Evolutionary conservation across 2,329 filamentous ascomycete species (phyloP).

Genomic region (Biscogniauxia mediterranea): DNA sequence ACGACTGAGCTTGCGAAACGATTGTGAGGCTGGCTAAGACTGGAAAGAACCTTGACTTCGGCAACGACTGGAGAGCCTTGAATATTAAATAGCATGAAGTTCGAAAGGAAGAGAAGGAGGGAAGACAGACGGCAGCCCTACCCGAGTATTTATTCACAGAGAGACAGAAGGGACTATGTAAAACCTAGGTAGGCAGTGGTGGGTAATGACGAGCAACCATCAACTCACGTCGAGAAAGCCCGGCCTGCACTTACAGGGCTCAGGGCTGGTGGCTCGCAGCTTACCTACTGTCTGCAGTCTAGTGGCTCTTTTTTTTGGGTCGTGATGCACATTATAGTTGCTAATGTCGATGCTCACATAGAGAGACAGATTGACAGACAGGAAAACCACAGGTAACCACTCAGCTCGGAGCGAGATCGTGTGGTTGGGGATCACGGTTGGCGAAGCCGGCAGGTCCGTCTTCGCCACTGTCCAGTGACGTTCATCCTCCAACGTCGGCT

Average conservation of each 20-base stretch:
- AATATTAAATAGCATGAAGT: slow-evolving; percentile 7
- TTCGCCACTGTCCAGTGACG: background rate
- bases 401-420: slow-evolving; percentile 5
- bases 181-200: slow-evolving; percentile 15
- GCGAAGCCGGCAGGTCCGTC: background rate
- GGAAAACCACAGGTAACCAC: slow-evolving; percentile 18
- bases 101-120: slow-evolving; percentile 7
- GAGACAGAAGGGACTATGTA: slow-evolving; percentile 10
- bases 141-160: slow-evolving; percentile 19
- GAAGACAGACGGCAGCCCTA: slow-evolving; percentile 15
- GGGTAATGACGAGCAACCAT: slow-evolving; percentile 19
- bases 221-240: slow-evolving; percentile 12
- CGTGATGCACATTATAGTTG: slow-evolving; percentile 18
- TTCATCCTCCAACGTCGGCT: background rate
- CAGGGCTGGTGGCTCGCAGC: slow-evolving; percentile 11
- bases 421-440: background rate
- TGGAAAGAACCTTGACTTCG: slow-evolving; percentile 13
- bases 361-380: slow-evolving; percentile 6
- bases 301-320: slow-evolving; percentile 14
- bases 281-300: background rate
- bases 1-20: slow-evolving; percentile 20
- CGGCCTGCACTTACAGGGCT: slow-evolving; percentile 20
- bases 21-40: slow-evolving; percentile 22
- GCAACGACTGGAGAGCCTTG: slow-evolving; percentile 16
- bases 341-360: slow-evolving; percentile 18